These are phyloP conservation scores for Aspergillus heteromorphus DNA, from an alignment of 495 filamentous ascomycete genomes.

Conservation along the genomic window DNA sequence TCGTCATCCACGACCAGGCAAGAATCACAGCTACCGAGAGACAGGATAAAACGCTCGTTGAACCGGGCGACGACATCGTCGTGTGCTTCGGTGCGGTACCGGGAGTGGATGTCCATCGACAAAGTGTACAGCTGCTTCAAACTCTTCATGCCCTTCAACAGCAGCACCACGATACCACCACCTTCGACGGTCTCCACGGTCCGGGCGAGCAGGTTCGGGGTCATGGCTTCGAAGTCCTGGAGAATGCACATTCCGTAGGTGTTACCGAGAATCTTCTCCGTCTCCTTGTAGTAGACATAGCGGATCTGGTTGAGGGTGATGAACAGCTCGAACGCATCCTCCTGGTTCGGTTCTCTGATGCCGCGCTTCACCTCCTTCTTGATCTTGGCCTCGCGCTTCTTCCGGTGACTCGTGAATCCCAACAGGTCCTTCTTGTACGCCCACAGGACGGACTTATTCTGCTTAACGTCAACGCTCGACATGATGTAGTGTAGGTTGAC, in stretches of 20 bases:
- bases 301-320: constrained; percentile 94
- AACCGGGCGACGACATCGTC: constrained; percentile 93
- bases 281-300: constrained; percentile 99
- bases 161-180: constrained; percentile 82
- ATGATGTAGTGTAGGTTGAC: constrained; percentile 93
- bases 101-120: constrained; percentile 95
- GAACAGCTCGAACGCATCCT: constrained; percentile 97
- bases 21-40: constrained; percentile 85
- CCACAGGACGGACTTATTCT: constrained; percentile 97
- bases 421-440: constrained; percentile 99
- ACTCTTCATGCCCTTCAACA: constrained; percentile 95
- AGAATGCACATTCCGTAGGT: constrained; percentile 98
- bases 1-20: constrained; percentile 98
- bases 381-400: constrained; percentile 96
- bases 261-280: constrained; percentile 98
- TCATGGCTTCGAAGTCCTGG: constrained; percentile 97
- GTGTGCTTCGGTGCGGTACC: constrained; percentile 95
- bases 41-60: constrained; percentile 96
- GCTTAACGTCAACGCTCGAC: constrained; percentile 80
- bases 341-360: constrained; percentile 87
- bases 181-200: constrained; percentile 98
- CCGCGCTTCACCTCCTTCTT: constrained; percentile 97
- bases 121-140: constrained; percentile 96
- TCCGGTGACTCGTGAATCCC: constrained; percentile 91
- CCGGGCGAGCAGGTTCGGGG: constrained; percentile 88